Evolutionary conservation across 2,329 filamentous ascomycete genomes (phyloP), one percentile per base, ranked within the genome.

Genomic region (Fusarium buxicola): DNA sequence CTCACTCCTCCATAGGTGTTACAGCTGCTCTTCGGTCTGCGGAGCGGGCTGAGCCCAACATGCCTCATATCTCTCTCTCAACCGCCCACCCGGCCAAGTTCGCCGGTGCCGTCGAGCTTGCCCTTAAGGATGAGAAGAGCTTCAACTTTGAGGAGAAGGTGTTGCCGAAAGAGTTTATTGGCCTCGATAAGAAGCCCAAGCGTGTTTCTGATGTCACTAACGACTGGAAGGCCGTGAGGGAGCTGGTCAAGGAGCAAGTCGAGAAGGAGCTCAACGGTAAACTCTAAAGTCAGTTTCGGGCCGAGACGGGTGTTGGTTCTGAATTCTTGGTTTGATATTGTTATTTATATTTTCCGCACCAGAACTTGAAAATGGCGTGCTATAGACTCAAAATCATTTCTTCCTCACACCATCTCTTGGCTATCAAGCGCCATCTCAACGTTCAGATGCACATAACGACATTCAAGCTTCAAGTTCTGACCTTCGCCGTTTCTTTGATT

Each of bases 71-170:
- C 70, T 89, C 92, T 2, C 86, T 99, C 3, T 92, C 94, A 2
- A 99, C 95, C 2, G 95, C 95, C 3, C 95, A 99, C 77, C 94
- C 95, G 0, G 95, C 94, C 60, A 99, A 99, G 77, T 99, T 99
- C 73, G 88, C 90, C 0, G 86, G 87, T 28, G 94, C 94, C 0
- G 94, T 99, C 2, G 90, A 94, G 68, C 70, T 90, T 43, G 93
- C 94, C 0, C 81, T 98, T 58, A 84, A 87, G 63, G 85, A 85
- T 8, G 83, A 91, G 73, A 75, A 84, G n/a, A 88, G 84, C 2
- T 97, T 96, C 70, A 84, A 87, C 68, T 97, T 97, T 73, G 82
- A 86, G 35, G 76, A 83, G 61, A 86, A 89, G 62, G 90, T 98
- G 2, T 82, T 96, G 51, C 94, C 94, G 0, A 76, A 84, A 55